Base-by-base conservation (phyloP, 352 stramenopile genomes). In the Globisporangium barbulae region DNA sequence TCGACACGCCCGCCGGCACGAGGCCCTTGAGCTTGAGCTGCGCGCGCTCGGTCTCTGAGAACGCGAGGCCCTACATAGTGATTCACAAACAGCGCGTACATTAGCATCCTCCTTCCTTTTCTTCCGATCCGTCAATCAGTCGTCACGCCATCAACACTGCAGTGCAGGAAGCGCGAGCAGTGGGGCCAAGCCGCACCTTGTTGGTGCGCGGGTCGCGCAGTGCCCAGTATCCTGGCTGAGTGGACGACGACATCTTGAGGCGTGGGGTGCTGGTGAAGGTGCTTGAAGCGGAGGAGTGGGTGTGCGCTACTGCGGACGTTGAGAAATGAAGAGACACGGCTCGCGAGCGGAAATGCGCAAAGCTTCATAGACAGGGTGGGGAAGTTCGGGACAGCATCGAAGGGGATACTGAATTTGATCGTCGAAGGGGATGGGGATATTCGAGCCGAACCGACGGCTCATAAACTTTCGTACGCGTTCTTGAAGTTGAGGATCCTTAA, bases 21-120 rank as follows among this genome's bases (percentile, higher is more conserved):
- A 99, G 76, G n/a, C 96, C 96, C 44, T 89, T 88, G 47, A 98
- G 85, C 28, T 87, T 81, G 10, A 97, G 78, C 37, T 85, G 70
- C 60, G 97, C 74, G 31, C 95, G 81, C 81, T 99, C 91, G 42
- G 92, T 78, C 30, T 75, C 66, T 47, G 94, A 92, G 81, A 98
- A 98, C n/a, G 91, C 93, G 41, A 96, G 86, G 10, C 91, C 85
- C 76, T 98, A 31, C n/a, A 15, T 48, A 48, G 25, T 28, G 25
- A 2, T 28, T 28, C 42, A 52, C 45, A 52, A 49, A 42, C n/a
- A 48, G 41, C 41, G 21, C 6, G 1, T 48, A 17, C 41, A 8
- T 48, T 45, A 45, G 39, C 39, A 45, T 45, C 39, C 19, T n/a
- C 41, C 21, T 22, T 21, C 41, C 3, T 22, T 17, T 48, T 10